These are phyloP conservation scores for Coemansia umbellata DNA, from an alignment of 192 early-diverging fungal genomes.

Conservation along the genomic window DNA sequence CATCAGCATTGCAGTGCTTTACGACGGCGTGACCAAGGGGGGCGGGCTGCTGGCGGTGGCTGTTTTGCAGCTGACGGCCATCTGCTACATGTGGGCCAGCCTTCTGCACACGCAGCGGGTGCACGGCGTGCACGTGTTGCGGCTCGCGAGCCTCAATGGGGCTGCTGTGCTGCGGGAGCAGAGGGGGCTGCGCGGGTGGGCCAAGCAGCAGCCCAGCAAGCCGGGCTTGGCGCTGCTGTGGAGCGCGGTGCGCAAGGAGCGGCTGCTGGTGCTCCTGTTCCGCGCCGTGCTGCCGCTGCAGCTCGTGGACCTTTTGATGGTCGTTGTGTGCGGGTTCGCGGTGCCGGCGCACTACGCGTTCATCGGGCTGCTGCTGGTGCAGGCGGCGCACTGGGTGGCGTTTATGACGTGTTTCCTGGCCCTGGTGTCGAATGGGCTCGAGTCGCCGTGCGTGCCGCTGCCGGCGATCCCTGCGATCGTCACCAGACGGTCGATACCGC, in stretches of 20 bases:
- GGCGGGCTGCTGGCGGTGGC: conserved; percentile 39
- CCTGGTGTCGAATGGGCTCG: conserved; percentile 11
- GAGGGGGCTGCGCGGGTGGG: conserved; percentile 5
- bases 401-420: conserved; percentile 20
- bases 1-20: conserved; percentile 26
- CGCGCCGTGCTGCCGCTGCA: conserved; percentile 22
- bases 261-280: conserved; percentile 11
- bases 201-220: neutral
- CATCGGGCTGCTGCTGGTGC: conserved; percentile 34
- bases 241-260: conserved; percentile 37
- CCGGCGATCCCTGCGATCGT: conserved; percentile 35
- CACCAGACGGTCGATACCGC: conserved; percentile 30
- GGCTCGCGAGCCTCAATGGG: conserved; percentile 39
- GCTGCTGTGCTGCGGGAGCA: conserved; percentile 1
- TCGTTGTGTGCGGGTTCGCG: conserved; percentile 20
- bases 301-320: conserved; percentile 11
- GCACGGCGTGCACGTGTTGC: conserved; percentile 29
- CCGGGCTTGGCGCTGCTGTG: conserved; percentile 28
- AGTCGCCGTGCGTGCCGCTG: conserved; percentile 21
- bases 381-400: conserved; percentile 38
- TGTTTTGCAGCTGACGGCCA: conserved; percentile 21
- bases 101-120: conserved; percentile 28
- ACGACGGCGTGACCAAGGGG: conserved; percentile 41
- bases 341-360: conserved; percentile 35
- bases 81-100: conserved; percentile 28